Evolutionary conservation across 2,329 filamentous ascomycete genomes (phyloP).

Genomic region (Phoma herbarum): DNA sequence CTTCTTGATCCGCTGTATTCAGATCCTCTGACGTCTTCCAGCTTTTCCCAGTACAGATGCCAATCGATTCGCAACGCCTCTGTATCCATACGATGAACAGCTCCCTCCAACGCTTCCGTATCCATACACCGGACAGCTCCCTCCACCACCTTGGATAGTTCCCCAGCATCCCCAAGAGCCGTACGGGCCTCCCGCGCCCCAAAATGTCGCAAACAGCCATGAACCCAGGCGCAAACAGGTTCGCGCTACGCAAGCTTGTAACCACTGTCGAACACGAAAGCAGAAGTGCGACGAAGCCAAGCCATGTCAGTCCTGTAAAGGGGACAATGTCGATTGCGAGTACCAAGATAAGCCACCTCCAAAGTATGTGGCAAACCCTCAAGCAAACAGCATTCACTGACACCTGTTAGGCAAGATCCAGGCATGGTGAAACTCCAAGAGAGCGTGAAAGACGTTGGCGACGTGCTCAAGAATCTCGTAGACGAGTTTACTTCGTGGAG

Average conservation of each 20-base stretch:
- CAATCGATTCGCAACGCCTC: no score
- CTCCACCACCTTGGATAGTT: no score
- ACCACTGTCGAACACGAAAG: conserved; percentile 52
- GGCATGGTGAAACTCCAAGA: conserved; percentile 61
- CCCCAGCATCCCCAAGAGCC: no score
- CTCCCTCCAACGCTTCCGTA: no score
- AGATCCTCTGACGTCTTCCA: no score
- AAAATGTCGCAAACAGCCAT: no score
- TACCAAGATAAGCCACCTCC: conserved; percentile 92
- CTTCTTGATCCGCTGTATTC: no score
- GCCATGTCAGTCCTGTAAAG: conserved; percentile 72
- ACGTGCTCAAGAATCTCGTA: conserved; percentile 42
- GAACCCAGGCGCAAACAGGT: conserved; percentile 51
- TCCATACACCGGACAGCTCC: no score
- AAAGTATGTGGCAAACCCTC: conserved; percentile 68
- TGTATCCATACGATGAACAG: no score
- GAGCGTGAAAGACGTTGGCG: conserved; percentile 52
- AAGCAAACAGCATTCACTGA: conserved; percentile 24
- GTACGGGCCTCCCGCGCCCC: no score
- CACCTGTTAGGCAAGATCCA: conserved; percentile 54
- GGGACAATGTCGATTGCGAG: conserved; percentile 83
- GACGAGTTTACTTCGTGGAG: conserved; percentile 47
- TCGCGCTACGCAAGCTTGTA: conserved; percentile 71
- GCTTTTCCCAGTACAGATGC: no score
- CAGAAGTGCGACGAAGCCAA: no score